These are phyloP conservation scores for Cenchrus americanus DNA, from an alignment of 176 grass and related monocot species.

Conservation along the genomic window DNA sequence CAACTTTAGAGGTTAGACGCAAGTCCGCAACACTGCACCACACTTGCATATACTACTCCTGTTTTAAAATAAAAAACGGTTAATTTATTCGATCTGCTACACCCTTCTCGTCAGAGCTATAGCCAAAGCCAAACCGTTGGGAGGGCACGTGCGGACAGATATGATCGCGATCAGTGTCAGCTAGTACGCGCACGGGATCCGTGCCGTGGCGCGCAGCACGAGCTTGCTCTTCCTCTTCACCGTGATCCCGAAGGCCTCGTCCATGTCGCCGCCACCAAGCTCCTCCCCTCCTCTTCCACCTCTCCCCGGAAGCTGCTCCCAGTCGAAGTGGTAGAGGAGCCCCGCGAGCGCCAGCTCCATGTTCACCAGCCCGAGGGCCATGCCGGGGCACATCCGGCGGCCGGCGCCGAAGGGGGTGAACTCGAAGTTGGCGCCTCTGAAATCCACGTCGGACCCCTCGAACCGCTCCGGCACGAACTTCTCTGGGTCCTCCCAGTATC, in stretches of 20 bases:
- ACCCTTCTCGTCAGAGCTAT: too few species aligned
- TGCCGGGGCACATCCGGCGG: constrained; percentile 18
- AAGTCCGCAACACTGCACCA: too few species aligned
- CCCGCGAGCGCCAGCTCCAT: constrained; percentile 23
- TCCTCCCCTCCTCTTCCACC: background rate
- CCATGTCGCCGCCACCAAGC: background rate
- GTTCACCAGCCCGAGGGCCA: background rate
- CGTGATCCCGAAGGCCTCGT: constrained; percentile 11
- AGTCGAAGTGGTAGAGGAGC: constrained; percentile 33
- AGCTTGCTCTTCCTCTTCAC: constrained; percentile 12
- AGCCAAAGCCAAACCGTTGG: too few species aligned
- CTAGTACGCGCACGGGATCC: background rate
- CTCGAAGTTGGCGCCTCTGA: background rate
- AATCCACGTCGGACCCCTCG: background rate
- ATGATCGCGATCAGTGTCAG: too few species aligned
- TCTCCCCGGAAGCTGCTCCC: background rate
- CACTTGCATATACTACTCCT: too few species aligned
- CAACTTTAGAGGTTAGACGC: too few species aligned
- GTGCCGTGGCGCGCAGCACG: background rate
- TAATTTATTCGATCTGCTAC: too few species aligned
- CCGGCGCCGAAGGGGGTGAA: constrained; percentile 24
- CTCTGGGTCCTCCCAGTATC: background rate
- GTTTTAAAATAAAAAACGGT: too few species aligned
- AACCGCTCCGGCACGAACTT: constrained; percentile 31
- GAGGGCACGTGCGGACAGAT: too few species aligned